phyloP scores from a whole-genome alignment of 768 basidiomycete species.

The Phanerochaete carnosa region DNA sequence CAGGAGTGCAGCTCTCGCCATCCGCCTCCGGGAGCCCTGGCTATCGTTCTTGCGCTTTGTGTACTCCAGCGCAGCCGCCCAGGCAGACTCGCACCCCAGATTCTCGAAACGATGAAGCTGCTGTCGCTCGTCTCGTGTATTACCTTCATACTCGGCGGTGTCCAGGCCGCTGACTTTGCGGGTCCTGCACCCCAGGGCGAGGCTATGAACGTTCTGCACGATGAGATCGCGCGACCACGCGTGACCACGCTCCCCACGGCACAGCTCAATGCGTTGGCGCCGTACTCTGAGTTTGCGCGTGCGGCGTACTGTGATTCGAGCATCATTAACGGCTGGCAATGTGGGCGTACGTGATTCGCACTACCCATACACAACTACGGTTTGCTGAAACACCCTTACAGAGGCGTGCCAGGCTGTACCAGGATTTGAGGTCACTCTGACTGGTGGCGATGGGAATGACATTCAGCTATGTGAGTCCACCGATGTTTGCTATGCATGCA shows the following conservation, averaged over 20 bases:
- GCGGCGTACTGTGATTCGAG: conserved; percentile 50
- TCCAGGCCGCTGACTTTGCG: neutral
- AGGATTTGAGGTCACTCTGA: conserved; percentile 36
- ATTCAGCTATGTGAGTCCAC: conserved; percentile 43
- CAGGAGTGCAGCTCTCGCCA: neutral
- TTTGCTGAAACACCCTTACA: conserved; percentile 8
- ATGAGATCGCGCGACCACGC: neutral
- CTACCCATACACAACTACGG: neutral
- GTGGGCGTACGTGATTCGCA: conserved; percentile 34
- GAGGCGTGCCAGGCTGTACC: conserved; percentile 40
- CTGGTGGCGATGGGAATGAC: conserved; percentile 48
- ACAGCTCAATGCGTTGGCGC: conserved; percentile 36
- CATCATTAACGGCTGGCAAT: conserved; percentile 38
- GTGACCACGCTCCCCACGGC: conserved; percentile 26
- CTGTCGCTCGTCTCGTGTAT: neutral
- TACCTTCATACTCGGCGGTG: neutral
- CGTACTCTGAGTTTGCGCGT: conserved; percentile 50
- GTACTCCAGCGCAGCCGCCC: neutral
- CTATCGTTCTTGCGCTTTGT: neutral
- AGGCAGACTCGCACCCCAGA: neutral
- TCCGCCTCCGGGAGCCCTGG: neutral
- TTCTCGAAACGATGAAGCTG: neutral
- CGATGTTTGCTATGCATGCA: neutral
- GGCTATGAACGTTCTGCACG: neutral
- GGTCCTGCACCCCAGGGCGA: neutral